Evolutionary conservation across 2,329 filamentous ascomycete genomes (phyloP), one percentile per base, ranked within the genome.

Genomic region (Stagonosporopsis tanaceti): DNA sequence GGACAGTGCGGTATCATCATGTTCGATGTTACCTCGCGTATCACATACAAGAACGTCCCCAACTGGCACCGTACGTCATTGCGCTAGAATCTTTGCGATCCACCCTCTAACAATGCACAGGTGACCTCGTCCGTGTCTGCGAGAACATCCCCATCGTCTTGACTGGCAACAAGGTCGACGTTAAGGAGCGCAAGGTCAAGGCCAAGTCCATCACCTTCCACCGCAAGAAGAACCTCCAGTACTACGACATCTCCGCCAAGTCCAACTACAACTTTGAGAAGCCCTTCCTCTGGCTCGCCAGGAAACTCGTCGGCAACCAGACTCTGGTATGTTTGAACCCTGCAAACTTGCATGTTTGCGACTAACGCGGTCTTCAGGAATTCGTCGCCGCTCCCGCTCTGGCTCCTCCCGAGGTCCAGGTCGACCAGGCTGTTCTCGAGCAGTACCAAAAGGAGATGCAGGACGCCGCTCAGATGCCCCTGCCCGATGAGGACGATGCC

Each of bases 201-300:
- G 95, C 95, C 78, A 99, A 99, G 92, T 96, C 94, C 79, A 99
- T 99, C 83, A 99, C 95, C 69, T 99, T 99, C 91, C 95, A 99
- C 88, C 92, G 95, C 84, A 99, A 99, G 92, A 99, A 99, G 90
- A 99, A 98, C 84, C 89, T 99, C 50, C 95, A 99, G 84, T 99
- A 98, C 88, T 99, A 99, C 87, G 95, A 98, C 74, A 98, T 98
- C 80, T 97, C 93, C 39, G 95, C 95, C 82, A 99, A 98, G 87
- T 97, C 93, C 77, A 98, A 98, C 87, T 98, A 99, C 85, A 98
- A 98, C 89, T 98, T 98, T 81, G 94, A 98, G 89, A 99, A 98
- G 89, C 94, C 94, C 65, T 98, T 99, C 92, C 90, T 98, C 74
- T 98, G 95, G 95, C 90, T 99, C 74, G 94, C 93, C 71, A 89